Base-by-base conservation (phyloP, 1,139 yeast genomes). In the Geotrichum siamense region DNA sequence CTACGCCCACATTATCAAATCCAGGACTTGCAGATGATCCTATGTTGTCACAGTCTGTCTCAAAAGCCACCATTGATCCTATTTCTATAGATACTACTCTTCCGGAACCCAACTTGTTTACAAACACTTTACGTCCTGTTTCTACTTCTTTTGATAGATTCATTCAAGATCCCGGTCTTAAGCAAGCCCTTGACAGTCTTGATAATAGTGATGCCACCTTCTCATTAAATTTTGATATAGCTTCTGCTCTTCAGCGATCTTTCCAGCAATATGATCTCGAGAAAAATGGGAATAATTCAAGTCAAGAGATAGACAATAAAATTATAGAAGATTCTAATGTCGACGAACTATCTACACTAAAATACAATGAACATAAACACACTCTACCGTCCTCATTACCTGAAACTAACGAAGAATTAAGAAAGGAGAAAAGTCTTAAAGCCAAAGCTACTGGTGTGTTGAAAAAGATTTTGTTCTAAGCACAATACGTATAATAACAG, bases 151-250 rank as follows among this genome's bases (percentile, higher is more conserved):
- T n/a, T n/a, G n/a, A n/a, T n/a, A n/a, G n/a, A n/a, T n/a, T n/a
- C n/a, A 29, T 42, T 3, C 30, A 44, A n/a, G 48, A 45, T 25
- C 45, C 48, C 1, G 17, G 37, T 10, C 32, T 39, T 29, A 41
- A 46, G 22, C 41, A 46, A 20, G 30, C 43, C 16, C 38, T 46
- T 19, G 47, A 46, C 22, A 20, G 47, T 15, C 34, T 46, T 12
- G 41, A 40, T 35, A 43, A 46, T 34, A 37, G 47, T 10, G 49
- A 46, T 15, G 49, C 49, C 3, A 46, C 49, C 19, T 46, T 46
- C 34, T 42, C 46, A 4, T 41, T 46, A 15, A 46, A 46, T 28
- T 46, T 46, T 38, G 49, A 46, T 26, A 26, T 46, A 34, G 47
- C 47, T 10, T 37, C 47, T 12, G 49, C 49, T 16, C 33, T 46